Evolutionary conservation across 1,139 yeast species (phyloP).

Genomic region (Schwanniomyces etchellsii): DNA sequence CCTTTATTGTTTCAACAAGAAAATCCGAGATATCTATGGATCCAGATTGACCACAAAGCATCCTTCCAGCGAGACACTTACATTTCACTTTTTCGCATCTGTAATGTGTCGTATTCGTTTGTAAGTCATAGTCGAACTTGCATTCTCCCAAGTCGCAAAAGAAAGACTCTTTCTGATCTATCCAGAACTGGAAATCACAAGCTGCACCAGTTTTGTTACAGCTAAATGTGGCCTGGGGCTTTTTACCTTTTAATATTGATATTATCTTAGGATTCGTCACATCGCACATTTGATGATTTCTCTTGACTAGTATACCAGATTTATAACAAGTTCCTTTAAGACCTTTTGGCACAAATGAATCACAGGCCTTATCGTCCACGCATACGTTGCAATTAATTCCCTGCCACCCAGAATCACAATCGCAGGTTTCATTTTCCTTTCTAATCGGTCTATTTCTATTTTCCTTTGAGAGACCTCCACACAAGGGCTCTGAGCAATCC

Average conservation of each 20-base stretch:
- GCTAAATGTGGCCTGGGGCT: slow-evolving; percentile 88
- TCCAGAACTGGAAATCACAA: slow-evolving; percentile 96
- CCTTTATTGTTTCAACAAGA: slow-evolving; percentile 78
- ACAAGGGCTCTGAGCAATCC: slow-evolving; percentile 84
- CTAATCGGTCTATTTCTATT: slow-evolving; percentile 59
- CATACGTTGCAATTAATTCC: slow-evolving; percentile 94
- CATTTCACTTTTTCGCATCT: slow-evolving; percentile 74
- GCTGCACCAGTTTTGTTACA: slow-evolving; percentile 62
- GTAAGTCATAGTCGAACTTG: slow-evolving; percentile 58
- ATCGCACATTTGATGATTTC: slow-evolving; percentile 87
- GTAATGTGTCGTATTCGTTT: slow-evolving; percentile 67
- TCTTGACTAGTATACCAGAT: slow-evolving; percentile 79
- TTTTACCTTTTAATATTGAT: slow-evolving; percentile 69
- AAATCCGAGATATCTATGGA: slow-evolving; percentile 94
- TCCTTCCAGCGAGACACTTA: slow-evolving; percentile 83
- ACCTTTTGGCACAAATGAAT: slow-evolving; percentile 83
- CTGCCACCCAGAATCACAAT: slow-evolving; percentile 81
- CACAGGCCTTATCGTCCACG: slow-evolving; percentile 66
- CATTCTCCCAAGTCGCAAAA: slow-evolving; percentile 79
- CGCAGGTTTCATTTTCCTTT: slow-evolving; percentile 48
- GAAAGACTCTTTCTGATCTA: slow-evolving; percentile 81
- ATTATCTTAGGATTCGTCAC: slow-evolving; percentile 86
- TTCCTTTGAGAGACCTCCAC: slow-evolving; percentile 74
- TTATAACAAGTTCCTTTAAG: slow-evolving; percentile 83
- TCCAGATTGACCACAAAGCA: slow-evolving; percentile 92